These are phyloP conservation scores for Suhomyces prunicola DNA, from an alignment of 805 yeast genomes.

Conservation along the genomic window DNA sequence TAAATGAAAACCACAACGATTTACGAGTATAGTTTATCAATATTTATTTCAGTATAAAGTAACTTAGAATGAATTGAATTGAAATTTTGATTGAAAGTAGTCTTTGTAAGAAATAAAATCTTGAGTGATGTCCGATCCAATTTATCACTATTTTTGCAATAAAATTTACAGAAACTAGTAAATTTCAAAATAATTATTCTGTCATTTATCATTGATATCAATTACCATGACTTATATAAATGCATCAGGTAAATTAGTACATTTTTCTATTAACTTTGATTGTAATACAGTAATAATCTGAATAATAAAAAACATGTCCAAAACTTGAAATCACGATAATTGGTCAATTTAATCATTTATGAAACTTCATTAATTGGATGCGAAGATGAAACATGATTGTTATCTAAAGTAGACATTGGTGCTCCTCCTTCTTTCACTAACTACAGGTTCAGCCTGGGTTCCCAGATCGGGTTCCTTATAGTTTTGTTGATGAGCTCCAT, in stretches of 20 bases:
- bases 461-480: conserved; percentile 2
- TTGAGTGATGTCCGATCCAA: too few relatives aligned
- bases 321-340: too few relatives aligned
- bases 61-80: not conserved
- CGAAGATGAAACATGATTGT: not conserved
- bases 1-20: not conserved
- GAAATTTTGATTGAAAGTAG: not conserved
- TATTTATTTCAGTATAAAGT: not conserved
- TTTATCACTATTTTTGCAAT: not conserved
- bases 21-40: conserved; percentile 1
- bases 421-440: conserved; percentile 11
- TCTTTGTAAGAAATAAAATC: too few relatives aligned
- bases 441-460: conserved; percentile 6
- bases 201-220: too few relatives aligned
- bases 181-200: too few relatives aligned
- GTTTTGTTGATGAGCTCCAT: conserved; percentile 45
- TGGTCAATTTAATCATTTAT: too few relatives aligned
- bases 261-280: too few relatives aligned
- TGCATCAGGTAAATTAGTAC: too few relatives aligned
- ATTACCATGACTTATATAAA: too few relatives aligned
- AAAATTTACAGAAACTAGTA: not conserved
- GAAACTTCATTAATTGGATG: not conserved
- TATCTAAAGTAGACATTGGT: conserved; percentile 15
- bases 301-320: too few relatives aligned
- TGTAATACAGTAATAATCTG: too few relatives aligned